phyloP scores from a whole-genome alignment of 805 yeast genomes.

The Pichia thaimueangensis region DNA sequence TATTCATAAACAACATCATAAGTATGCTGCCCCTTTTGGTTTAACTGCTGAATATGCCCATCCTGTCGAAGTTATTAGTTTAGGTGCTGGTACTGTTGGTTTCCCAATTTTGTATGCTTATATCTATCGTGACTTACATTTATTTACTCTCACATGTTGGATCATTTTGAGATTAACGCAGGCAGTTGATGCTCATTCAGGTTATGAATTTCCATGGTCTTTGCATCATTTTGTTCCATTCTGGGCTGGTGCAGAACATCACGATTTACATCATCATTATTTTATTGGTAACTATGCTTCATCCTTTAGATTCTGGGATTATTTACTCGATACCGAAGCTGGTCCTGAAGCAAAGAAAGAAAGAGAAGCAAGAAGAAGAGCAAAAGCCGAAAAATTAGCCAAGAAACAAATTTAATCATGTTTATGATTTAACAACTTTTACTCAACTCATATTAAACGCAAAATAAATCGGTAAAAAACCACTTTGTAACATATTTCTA shows the following conservation, averaged over 20 bases:
- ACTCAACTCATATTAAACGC: neutral
- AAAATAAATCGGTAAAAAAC: too few relatives aligned
- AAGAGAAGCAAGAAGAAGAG: slow-evolving; percentile 40
- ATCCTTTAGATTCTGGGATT: slow-evolving; percentile 56
- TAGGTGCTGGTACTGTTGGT: slow-evolving; percentile 57
- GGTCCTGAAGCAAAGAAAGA: slow-evolving; percentile 46
- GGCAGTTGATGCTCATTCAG: slow-evolving; percentile 57
- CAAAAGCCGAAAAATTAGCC: slow-evolving; percentile 33
- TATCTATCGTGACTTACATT: slow-evolving; percentile 40
- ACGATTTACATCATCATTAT: slow-evolving; percentile 54
- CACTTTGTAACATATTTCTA: too few relatives aligned
- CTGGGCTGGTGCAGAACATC: slow-evolving; percentile 65
- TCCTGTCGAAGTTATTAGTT: slow-evolving; percentile 49
- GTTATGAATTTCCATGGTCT: slow-evolving; percentile 59
- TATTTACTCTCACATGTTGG: slow-evolving; percentile 50
- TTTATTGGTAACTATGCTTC: slow-evolving; percentile 56
- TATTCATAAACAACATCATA: slow-evolving; percentile 55
- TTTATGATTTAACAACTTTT: neutral
- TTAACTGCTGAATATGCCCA: slow-evolving; percentile 58
- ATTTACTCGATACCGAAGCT: slow-evolving; percentile 45
- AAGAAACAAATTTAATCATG: slow-evolving; percentile 13
- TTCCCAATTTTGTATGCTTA: slow-evolving; percentile 51
- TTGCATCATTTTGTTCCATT: slow-evolving; percentile 50
- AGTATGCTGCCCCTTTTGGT: slow-evolving; percentile 59
- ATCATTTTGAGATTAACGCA: slow-evolving; percentile 47